These are phyloP conservation scores for Microsporum canis DNA, from an alignment of 2,329 filamentous ascomycete species.

Conservation along the genomic window DNA sequence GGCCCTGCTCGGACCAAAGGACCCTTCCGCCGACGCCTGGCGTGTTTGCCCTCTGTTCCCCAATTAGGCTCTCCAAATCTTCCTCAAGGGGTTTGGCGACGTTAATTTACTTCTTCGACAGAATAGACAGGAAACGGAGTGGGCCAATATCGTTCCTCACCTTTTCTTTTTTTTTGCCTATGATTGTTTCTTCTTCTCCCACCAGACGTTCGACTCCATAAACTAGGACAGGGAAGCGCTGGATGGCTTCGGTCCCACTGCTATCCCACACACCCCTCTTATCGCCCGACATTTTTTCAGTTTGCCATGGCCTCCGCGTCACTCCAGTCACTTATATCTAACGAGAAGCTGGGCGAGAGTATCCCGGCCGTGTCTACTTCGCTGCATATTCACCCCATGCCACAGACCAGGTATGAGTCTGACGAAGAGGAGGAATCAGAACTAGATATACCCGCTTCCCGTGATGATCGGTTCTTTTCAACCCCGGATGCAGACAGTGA, in stretches of 20 bases:
- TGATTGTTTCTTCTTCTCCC: background rate
- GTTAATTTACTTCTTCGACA: background rate
- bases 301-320: background rate
- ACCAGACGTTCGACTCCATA: background rate
- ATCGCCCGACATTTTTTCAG: background rate
- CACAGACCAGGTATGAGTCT: constrained; percentile 13
- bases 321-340: background rate
- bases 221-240: background rate
- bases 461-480: constrained; percentile 12
- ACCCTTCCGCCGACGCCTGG: background rate
- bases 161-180: background rate
- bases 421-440: constrained; percentile 16
- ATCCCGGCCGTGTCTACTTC: background rate
- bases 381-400: constrained; percentile 5
- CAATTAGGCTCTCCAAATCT: background rate
- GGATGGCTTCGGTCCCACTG: background rate
- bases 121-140: background rate
- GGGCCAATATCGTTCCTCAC: background rate
- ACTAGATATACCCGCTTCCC: constrained; percentile 7
- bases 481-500: background rate
- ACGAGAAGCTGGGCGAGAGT: background rate
- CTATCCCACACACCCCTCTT: background rate
- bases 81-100: background rate
- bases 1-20: background rate
- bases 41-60: background rate